These are phyloP conservation scores for Peribolospora baueri DNA, from an alignment of 768 basidiomycete species.

Conservation along the genomic window DNA sequence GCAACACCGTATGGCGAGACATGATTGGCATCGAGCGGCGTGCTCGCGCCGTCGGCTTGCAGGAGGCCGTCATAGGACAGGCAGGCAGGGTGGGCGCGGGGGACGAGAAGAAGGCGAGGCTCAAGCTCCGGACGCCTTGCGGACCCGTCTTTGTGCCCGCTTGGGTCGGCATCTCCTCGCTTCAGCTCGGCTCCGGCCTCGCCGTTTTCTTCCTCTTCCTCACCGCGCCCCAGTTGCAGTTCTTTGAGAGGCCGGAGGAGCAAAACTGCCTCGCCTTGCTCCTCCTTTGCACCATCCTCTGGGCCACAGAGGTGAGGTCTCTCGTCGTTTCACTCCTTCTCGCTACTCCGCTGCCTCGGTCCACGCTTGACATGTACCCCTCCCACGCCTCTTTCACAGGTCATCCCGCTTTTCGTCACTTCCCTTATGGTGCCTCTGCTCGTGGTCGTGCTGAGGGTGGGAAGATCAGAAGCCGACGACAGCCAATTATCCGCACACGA, in stretches of 20 bases:
- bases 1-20: constrained; percentile 90
- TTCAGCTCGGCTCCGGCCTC: constrained; percentile 26
- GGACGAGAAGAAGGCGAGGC: constrained; percentile 14
- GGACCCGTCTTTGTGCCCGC: constrained; percentile 30
- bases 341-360: background rate
- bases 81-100: background rate
- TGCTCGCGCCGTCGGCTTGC: constrained; percentile 10
- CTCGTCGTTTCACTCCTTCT: background rate
- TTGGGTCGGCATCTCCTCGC: constrained; percentile 27
- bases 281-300: constrained; percentile 67
- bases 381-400: constrained; percentile 25
- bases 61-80: background rate
- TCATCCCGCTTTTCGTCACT: constrained; percentile 92
- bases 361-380: too few relatives aligned
- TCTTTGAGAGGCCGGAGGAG: constrained; percentile 41
- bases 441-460: constrained; percentile 57
- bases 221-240: constrained; percentile 23
- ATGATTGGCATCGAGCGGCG: constrained; percentile 40
- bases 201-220: constrained; percentile 36
- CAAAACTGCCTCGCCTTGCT: constrained; percentile 79
- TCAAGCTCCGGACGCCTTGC: constrained; percentile 37
- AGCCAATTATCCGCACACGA: constrained; percentile 29
- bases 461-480: constrained; percentile 35
- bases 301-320: constrained; percentile 70
- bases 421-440: constrained; percentile 70